phyloP scores from a whole-genome alignment of 148 eudicot genomes.

The Bassia scoparia region DNA sequence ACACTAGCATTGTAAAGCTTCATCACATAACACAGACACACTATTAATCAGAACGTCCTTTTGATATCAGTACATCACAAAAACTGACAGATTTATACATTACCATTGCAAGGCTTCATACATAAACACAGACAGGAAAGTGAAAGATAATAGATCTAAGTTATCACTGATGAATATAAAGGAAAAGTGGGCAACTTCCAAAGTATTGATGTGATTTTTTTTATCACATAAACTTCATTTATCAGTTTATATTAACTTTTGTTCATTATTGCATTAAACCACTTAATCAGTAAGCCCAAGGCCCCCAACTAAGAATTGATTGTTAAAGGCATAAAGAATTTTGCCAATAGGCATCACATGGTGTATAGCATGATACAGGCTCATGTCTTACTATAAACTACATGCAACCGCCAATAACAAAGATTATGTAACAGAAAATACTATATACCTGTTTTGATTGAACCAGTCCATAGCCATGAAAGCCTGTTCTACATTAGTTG shows the following conservation, averaged over 20 bases:
- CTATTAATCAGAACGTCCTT: too few species aligned
- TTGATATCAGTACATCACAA: too few species aligned
- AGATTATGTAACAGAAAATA: background rate
- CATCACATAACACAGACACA: background rate
- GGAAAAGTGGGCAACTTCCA: background rate
- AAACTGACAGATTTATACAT: too few species aligned
- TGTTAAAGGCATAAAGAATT: background rate
- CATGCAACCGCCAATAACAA: background rate
- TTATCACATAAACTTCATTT: background rate
- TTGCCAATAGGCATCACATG: background rate
- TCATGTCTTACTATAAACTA: background rate
- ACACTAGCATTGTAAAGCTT: background rate
- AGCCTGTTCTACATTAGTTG: conserved; percentile 74
- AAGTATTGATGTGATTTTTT: background rate
- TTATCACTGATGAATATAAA: too few species aligned
- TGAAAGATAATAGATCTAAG: too few species aligned
- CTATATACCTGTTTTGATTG: conserved; percentile 62
- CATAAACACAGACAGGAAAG: too few species aligned
- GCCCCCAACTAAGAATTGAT: background rate
- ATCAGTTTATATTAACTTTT: background rate
- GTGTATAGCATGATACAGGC: too few species aligned
- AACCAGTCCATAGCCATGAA: conserved; percentile 81
- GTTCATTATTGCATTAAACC: too few species aligned
- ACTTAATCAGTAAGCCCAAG: background rate
- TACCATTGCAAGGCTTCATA: too few species aligned